Conservation (phyloP, 2,329 filamentous ascomycete species). For the Pestalotiopsis sp. region DNA sequence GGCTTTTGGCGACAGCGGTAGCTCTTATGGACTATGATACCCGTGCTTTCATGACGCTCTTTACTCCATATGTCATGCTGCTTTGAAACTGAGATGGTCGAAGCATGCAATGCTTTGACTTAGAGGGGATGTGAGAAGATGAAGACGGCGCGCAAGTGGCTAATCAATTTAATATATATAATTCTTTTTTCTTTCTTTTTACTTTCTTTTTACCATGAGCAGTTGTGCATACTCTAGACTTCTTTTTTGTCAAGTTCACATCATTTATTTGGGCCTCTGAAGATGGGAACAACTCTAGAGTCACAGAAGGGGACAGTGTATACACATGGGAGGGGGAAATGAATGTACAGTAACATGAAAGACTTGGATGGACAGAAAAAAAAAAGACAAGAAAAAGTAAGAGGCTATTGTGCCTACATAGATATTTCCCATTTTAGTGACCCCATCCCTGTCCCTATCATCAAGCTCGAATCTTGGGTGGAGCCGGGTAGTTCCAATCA, state of each 20-base stretch:
- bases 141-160: too few relatives aligned
- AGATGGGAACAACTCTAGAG: background rate
- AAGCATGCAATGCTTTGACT: background rate
- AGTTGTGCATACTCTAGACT: too few relatives aligned
- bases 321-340: background rate
- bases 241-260: too few relatives aligned
- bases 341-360: background rate
- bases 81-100: background rate
- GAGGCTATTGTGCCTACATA: background rate
- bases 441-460: background rate
- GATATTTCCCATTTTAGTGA: background rate
- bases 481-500: constrained; percentile 18
- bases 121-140: too few relatives aligned
- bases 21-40: constrained; percentile 22
- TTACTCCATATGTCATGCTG: background rate
- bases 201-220: too few relatives aligned
- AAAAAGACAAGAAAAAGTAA: background rate
- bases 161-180: too few relatives aligned
- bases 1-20: background rate
- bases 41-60: constrained; percentile 1
- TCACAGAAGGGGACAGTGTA: background rate
- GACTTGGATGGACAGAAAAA: background rate
- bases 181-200: too few relatives aligned
- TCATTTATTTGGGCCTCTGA: too few relatives aligned
- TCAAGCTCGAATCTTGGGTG: constrained; percentile 9